Base-by-base conservation (phyloP, 352 stramenopile genomes). In the Pythium graminicola region DNA sequence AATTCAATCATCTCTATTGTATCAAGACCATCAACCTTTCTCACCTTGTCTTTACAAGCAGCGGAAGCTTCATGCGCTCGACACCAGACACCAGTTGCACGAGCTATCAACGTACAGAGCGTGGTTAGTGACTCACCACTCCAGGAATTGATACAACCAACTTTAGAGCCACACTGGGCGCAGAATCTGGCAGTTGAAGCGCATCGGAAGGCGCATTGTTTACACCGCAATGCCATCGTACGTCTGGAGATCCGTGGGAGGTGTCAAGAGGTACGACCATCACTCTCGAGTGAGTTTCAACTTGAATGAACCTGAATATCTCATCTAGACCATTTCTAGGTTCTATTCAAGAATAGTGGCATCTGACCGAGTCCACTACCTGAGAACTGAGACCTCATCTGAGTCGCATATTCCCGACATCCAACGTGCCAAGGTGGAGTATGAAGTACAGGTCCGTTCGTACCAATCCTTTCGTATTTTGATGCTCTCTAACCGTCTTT, bases 371-470 rank as follows among this genome's bases (percentile, higher is more conserved):
- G n/a, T n/a, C n/a, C n/a, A n/a, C 6, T 33, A 13, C 27, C 14
- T 50, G 1, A 41, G 5, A 43, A n/a, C 33, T 43, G 35, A 43
- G 4, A 6, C 8, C 16, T 6, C 14, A 54, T 38, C 43, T 53
- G 52, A 60, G 20, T 40, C 43, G 6, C 4, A n/a, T n/a, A 23
- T 16, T 41, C 35, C 13, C 17, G 23, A 6, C 17, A 19, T 31
- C 49, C 3, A 28, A 45, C 19, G 4, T 1, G 28, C 17, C 24
- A 40, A 10, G 17, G 4, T 7, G 17, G 36, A 50, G 13, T 23
- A 65, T 65, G 58, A 65, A 65, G 58, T 54, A 54, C 17, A 65
- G 58, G 58, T 67, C 43, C 35, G 36, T 4, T 6, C 11, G n/a
- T 14, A 10, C 27, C 20, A 27, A 3, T 6, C 28, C 20, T 6